Evolutionary conservation across 306 rosid genomes (phyloP), one percentile per base, ranked within the genome.

Genomic region (Benincasa hispida): DNA sequence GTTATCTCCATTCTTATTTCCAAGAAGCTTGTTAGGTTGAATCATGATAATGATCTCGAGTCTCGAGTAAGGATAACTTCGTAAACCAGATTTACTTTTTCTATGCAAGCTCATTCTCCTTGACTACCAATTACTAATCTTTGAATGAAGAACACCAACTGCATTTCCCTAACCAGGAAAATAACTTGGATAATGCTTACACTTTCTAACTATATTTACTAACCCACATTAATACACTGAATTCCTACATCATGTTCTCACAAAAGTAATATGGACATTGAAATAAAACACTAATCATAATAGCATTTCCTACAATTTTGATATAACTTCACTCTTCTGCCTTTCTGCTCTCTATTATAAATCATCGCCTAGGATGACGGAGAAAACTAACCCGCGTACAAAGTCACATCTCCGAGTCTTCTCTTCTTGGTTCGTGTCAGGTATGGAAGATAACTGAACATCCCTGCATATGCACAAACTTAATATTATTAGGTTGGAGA

Each of bases 351-450:
- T 21, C 60, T 48, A 75, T 85, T 84, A 90, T 80, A 86, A 85
- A 75, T 79, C 77, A 55, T 87, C 72, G 50, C 84, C 91, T 74
- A 91, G 70, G 69, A 89, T 77, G 60, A 86, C 78, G 12, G 92
- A 89, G 79, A 85, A 1, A 72, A 89, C 74, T 58, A 91, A 84
- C 63, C 84, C 97, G 76, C 66, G 88, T 53, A 87, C 88, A 81
- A 86, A 91, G 53, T 86, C 82, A 70, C 89, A 78, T 75, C 85
- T 90, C 79, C 75, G 79, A 47, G 85, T 76, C 80, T 82, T 85
- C 87, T 85, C 96, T 47, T 78, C 72, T 70, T 79, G 87, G 68
- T 91, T 88, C 75, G 84, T 87, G 82, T 85, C 85, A 30, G 87
- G 82, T 77, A 81, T 61, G 59, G 91, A 74, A 67, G 51, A 53